Base-by-base conservation (phyloP, 192 early-diverging fungal species). In the Umbelopsis vinacea region DNA sequence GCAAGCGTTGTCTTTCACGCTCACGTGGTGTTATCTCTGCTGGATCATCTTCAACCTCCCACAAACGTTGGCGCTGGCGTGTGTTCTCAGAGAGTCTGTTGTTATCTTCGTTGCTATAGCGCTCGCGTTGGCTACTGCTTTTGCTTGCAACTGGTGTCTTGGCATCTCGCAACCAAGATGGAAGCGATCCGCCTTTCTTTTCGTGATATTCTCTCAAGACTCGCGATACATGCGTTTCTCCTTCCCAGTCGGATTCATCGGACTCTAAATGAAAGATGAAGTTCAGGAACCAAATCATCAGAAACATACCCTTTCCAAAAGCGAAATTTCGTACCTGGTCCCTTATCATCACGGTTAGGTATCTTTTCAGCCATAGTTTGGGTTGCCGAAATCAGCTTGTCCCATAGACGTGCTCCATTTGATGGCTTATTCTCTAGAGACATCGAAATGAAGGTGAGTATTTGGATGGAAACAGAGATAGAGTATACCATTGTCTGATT, bases 231-330 rank as follows among this genome's bases (percentile, higher is more conserved):
- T 87, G 85, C 5, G 84, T 70, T 68, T 89, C 87, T 21, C 84
- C 85, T 67, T 89, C 84, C 69, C 77, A 73, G 52, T 83, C 87
- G 19, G 81, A 82, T 60, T 84, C 83, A 43, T 89, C 87, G 15
- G 87, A 89, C 57, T 89, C 87, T 89, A 70, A 60, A 23, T 46
- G 63, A 17, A n/a, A 46, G 48, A 21, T 52, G 21, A 68, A 11
- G 24, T 43, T 40, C 38, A 60, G 22, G 21, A n/a, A 33, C 60
- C 15, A 69, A 38, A 19, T 5, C 0, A 22, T 7, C 22, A 19
- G 14, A 38, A 35, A 26, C 22, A 50, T 50, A 29, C 2, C n/a
- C 6, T 22, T 24, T 47, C 57, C 21, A 57, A 45, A 22, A 8
- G 23, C 0, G 37, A 0, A 45, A 19, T 26, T 43, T 47, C 29